phyloP scores from a whole-genome alignment of 2,329 filamentous ascomycete genomes.

The Pezizomycotina sp. region DNA sequence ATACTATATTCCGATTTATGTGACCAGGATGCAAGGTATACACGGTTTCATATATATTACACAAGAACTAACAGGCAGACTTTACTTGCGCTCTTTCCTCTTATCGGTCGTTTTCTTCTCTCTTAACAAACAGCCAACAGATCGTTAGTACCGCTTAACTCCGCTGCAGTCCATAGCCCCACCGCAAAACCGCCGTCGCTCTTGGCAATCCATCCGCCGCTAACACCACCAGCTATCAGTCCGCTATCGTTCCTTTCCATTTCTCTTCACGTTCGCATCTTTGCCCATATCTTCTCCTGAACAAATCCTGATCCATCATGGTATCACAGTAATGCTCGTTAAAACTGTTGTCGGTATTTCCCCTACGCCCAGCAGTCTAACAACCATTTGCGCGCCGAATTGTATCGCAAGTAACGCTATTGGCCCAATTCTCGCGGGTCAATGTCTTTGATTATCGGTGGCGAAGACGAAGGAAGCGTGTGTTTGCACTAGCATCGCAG shows the following conservation, averaged over 20 bases:
- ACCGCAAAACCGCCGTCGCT: slow-evolving; percentile 30
- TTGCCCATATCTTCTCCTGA: too few species aligned
- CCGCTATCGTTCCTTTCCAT: slow-evolving; percentile 36
- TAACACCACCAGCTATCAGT: too few species aligned
- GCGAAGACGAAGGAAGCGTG: slow-evolving; percentile 28
- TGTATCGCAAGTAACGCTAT: slow-evolving; percentile 38
- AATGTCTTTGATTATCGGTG: slow-evolving; percentile 23
- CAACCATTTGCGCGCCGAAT: slow-evolving; percentile 38
- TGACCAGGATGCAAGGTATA: too few species aligned
- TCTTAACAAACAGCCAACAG: too few species aligned
- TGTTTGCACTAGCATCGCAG: slow-evolving; percentile 37
- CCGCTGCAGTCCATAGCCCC: slow-evolving; percentile 34
- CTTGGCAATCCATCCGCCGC: slow-evolving; percentile 35
- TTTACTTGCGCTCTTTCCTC: too few species aligned
- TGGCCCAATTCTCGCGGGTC: slow-evolving; percentile 33
- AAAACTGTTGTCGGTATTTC: slow-evolving; percentile 40
- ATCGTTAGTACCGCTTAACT: too few species aligned
- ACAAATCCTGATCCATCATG: slow-evolving; percentile 35
- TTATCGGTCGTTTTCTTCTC: too few species aligned
- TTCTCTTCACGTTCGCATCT: slow-evolving; percentile 36
- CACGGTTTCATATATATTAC: too few species aligned
- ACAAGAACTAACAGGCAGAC: too few species aligned
- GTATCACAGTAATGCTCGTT: slow-evolving; percentile 39
- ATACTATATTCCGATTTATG: too few species aligned
- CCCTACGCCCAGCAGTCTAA: slow-evolving; percentile 36